Evolutionary conservation across 2,329 filamentous ascomycete species (phyloP).

Genomic region (Venturia oleaginea): DNA sequence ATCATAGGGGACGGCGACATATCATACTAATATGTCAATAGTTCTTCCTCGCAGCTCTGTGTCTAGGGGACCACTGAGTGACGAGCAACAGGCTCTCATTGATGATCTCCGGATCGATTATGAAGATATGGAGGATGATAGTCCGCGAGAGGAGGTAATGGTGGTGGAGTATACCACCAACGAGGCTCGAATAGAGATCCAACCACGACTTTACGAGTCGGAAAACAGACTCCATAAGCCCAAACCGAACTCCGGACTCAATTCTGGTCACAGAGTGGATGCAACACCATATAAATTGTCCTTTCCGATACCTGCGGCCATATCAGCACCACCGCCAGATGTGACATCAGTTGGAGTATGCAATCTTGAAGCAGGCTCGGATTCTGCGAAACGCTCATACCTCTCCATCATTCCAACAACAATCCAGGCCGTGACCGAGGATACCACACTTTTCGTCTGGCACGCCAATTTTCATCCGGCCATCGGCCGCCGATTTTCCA

Average conservation of each 20-base stretch:
- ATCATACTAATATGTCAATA: neutral
- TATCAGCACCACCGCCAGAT: neutral
- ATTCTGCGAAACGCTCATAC: conserved; percentile 9
- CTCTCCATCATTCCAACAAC: conserved; percentile 8
- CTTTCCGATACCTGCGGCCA: neutral
- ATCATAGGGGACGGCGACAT: neutral
- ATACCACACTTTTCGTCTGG: conserved; percentile 12
- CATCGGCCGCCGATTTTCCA: conserved; percentile 9
- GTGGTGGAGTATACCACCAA: neutral
- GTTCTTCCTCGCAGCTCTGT: neutral
- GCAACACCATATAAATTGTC: neutral
- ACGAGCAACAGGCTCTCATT: neutral
- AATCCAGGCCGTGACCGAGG: neutral
- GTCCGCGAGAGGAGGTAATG: neutral
- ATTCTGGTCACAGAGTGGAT: neutral
- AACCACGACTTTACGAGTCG: neutral
- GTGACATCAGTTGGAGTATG: neutral
- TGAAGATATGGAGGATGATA: conserved; percentile 8
- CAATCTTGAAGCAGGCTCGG: conserved; percentile 12
- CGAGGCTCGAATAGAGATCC: neutral
- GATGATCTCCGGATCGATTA: conserved; percentile 9
- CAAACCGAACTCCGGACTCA: neutral
- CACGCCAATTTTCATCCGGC: conserved; percentile 12
- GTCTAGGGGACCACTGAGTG: neutral
- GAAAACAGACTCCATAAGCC: neutral